phyloP scores from a whole-genome alignment of 768 basidiomycete species.

The Serendipita sp. region DNA sequence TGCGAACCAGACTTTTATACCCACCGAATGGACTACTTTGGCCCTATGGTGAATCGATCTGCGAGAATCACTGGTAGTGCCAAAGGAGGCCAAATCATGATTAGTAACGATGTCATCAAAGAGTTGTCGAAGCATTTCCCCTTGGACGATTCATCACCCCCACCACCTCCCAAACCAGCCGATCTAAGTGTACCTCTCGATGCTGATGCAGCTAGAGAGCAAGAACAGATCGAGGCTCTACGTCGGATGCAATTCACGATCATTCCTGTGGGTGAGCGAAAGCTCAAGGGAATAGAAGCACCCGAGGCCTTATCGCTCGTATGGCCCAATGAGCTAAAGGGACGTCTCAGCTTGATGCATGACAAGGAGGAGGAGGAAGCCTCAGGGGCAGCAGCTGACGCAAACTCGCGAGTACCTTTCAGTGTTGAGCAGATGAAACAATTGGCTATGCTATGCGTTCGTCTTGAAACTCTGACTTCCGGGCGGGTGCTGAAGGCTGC shows the following conservation, averaged over 20 bases:
- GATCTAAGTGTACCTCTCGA: conserved; percentile 7
- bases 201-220: conserved; percentile 14
- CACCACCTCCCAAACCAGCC: neutral
- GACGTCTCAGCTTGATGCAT: conserved; percentile 39
- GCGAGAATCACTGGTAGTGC: conserved; percentile 72
- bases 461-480: conserved; percentile 62
- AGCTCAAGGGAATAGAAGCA: conserved; percentile 86
- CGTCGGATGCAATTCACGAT: conserved; percentile 52
- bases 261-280: conserved; percentile 70
- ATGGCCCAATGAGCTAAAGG: conserved; percentile 59
- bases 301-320: conserved; percentile 77
- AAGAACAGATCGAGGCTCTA: conserved; percentile 50
- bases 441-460: conserved; percentile 54
- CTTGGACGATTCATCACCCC: conserved; percentile 9
- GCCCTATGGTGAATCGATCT: conserved; percentile 88
- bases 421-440: conserved; percentile 52
- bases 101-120: conserved; percentile 70
- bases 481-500: conserved; percentile 39
- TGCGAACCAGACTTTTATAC: conserved; percentile 88
- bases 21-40: conserved; percentile 94
- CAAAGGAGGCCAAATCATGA: conserved; percentile 86
- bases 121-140: conserved; percentile 52
- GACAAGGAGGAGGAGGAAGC: conserved; percentile 5
- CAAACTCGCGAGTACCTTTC: neutral
- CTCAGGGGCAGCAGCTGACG: neutral